A percentile compares a stretch with the other conserved stretches of the same genome.
These are phyloP conservation scores for Tirmania nivea DNA, from an alignment of 495 filamentous ascomycete genomes.

Conservation along the genomic window DNA sequence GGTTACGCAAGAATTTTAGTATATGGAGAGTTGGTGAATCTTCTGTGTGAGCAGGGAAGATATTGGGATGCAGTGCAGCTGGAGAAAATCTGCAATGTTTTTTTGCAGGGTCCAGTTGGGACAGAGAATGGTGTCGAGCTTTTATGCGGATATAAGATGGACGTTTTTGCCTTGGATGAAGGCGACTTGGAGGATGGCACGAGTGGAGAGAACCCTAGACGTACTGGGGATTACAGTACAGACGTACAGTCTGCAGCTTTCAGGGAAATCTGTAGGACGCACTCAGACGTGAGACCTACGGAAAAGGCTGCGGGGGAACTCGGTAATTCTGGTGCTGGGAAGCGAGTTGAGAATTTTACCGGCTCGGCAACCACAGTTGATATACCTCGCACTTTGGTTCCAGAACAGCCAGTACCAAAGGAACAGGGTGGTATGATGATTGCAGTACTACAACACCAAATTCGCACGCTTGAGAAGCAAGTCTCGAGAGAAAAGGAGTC, in stretches of 20 bases:
- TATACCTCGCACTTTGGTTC: background rate
- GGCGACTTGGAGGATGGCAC: background rate
- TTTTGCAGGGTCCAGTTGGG: slow-evolving; percentile 3
- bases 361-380: background rate
- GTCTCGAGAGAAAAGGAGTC: background rate
- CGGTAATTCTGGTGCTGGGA: background rate
- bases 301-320: slow-evolving; percentile 6
- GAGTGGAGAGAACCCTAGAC: background rate
- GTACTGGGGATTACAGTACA: background rate
- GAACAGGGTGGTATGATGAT: background rate
- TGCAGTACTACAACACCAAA: background rate
- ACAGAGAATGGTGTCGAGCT: slow-evolving; percentile 13
- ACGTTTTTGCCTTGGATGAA: slow-evolving; percentile 8
- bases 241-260: slow-evolving; percentile 19
- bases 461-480: slow-evolving; percentile 1
- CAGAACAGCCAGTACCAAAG: background rate
- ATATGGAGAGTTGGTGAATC: slow-evolving; percentile 20
- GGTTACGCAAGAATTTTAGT: slow-evolving; percentile 14
- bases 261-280: slow-evolving; percentile 16
- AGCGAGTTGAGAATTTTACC: background rate
- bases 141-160: slow-evolving; percentile 20
- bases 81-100: slow-evolving; percentile 17
- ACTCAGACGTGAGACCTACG: slow-evolving; percentile 14
- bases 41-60: slow-evolving; percentile 15
- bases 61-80: slow-evolving; percentile 16